Percentiles rank a stretch among this genome's conserved stretches.
Evolutionary conservation across 495 filamentous ascomycete genomes (phyloP).

Genomic region (Penicillium psychrofluorescens): DNA sequence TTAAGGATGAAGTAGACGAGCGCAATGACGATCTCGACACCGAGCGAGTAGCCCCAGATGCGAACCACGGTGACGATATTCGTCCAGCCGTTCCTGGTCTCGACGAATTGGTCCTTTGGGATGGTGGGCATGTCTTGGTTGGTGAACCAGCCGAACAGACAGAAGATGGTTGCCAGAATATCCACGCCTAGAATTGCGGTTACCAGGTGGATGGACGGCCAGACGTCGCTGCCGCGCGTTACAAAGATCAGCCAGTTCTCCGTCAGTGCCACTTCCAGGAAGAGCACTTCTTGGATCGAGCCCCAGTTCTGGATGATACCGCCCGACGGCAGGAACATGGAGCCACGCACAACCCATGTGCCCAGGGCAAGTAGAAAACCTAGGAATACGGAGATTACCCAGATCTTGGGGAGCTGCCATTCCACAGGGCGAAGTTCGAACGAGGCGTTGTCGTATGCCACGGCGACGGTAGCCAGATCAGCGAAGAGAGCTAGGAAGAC

Average conservation of each 20-base stretch:
- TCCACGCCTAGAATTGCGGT: conserved; percentile 62
- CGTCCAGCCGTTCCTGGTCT: conserved; percentile 55
- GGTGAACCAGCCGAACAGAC: conserved; percentile 65
- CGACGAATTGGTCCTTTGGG: conserved; percentile 31
- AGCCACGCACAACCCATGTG: conserved; percentile 62
- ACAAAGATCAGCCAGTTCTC: conserved; percentile 77
- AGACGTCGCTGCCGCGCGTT: conserved; percentile 58
- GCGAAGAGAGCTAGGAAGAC: conserved; percentile 71
- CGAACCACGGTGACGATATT: conserved; percentile 71
- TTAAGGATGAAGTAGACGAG: conserved; percentile 69
- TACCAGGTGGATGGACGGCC: conserved; percentile 61
- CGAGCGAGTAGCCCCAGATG: conserved; percentile 70
- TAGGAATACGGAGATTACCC: conserved; percentile 61
- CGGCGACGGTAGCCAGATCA: conserved; percentile 66
- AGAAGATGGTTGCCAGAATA: conserved; percentile 59
- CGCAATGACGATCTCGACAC: conserved; percentile 67
- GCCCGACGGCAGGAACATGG: conserved; percentile 57
- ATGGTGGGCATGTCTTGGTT: conserved; percentile 38
- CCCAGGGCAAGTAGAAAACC: conserved; percentile 58
- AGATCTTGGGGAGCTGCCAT: conserved; percentile 73
- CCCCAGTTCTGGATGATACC: conserved; percentile 66
- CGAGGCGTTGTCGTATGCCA: conserved; percentile 67
- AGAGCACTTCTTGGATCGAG: conserved; percentile 61
- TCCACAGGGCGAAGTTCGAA: conserved; percentile 63
- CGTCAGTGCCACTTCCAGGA: conserved; percentile 63